Evolutionary conservation across 2,329 filamentous ascomycete species (phyloP).

Genomic region (Colletotrichum tropicicola): DNA sequence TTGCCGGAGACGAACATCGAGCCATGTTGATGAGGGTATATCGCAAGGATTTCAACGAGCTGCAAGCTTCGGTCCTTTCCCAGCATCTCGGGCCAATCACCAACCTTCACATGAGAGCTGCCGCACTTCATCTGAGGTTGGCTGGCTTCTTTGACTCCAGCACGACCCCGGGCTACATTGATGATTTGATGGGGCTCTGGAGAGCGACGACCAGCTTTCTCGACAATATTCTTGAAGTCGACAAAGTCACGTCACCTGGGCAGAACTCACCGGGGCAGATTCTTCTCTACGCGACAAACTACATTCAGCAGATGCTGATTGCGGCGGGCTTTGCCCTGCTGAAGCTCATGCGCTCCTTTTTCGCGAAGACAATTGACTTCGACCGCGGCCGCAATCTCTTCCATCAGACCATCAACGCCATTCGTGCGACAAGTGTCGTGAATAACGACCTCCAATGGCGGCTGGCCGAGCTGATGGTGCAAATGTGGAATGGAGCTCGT

Average conservation of each 20-base stretch:
- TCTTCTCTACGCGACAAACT: conserved; percentile 75
- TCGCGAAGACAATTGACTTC: conserved; percentile 76
- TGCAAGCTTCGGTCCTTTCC: conserved; percentile 68
- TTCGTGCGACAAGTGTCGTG: conserved; percentile 77
- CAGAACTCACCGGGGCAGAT: conserved; percentile 60
- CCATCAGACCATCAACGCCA: conserved; percentile 73
- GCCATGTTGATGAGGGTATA: conserved; percentile 74
- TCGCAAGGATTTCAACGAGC: conserved; percentile 70
- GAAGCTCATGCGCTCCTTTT: conserved; percentile 82
- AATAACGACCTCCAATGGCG: conserved; percentile 84
- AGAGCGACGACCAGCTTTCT: conserved; percentile 76
- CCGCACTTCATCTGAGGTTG: conserved; percentile 78
- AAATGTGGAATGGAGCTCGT: conserved; percentile 82
- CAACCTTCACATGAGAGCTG: conserved; percentile 75
- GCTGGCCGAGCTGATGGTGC: conserved; percentile 84
- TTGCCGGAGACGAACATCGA: conserved; percentile 73
- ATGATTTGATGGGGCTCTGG: conserved; percentile 81
- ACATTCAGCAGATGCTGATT: conserved; percentile 87
- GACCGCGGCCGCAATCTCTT: conserved; percentile 75
- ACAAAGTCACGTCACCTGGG: conserved; percentile 55
- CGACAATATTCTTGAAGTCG: conserved; percentile 67
- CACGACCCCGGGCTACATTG: conserved; percentile 74
- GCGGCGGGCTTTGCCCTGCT: conserved; percentile 80
- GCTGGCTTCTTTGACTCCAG: conserved; percentile 85
- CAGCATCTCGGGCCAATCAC: conserved; percentile 66